Base-by-base conservation (phyloP, 345 rosid genomes). In the Eucalyptus fibrosa region DNA sequence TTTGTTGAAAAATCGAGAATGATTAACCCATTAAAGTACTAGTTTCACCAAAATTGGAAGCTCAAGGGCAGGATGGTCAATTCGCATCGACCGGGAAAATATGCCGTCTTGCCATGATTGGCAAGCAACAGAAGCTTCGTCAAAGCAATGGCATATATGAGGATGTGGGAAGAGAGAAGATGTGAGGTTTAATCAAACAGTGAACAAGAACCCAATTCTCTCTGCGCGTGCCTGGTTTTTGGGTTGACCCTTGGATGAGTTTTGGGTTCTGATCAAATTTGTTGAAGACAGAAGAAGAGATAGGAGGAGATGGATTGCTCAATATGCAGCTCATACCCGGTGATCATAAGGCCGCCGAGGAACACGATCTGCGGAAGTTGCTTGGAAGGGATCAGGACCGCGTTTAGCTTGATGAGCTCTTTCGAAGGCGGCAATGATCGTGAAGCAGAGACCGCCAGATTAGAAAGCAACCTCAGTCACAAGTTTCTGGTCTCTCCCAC, bases 361-460 rank as follows among this genome's bases (percentile, higher is more conserved):
- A 97, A 97, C 90, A 94, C 94, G 23, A 97, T 97, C 83, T 97
- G 99, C 45, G 94, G 92, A 7, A 93, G 95, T 5, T 97, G 99
- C 93, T 96, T 92, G 44, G 97, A 97, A 88, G 97, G 96, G 55
- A 97, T 97, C 89, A 93, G 90, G 92, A 90, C 88, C 88, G 92
- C 91, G 9, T 91, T 96, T 62, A 69, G 95, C 14, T 67, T 96
- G 90, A 92, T 95, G 91, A 94, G 94, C 93, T 90, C 94, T 87
- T 90, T 94, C 45, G 97, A 94, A 88, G 92, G 23, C 42, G 59
- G 47, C 34, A 30, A 15, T 28, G 53, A 17, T 42, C 59, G 32
- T 45, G 85, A 37, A 77, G 81, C 86, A 12, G 53, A 67, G 82
- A n/a, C 89, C 14, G 9, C 24, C 23, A 0, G 16, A 77, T 77